These are phyloP conservation scores for Sporothrix euskadiensis DNA, from an alignment of 2,329 filamentous ascomycete genomes.

Conservation along the genomic window DNA sequence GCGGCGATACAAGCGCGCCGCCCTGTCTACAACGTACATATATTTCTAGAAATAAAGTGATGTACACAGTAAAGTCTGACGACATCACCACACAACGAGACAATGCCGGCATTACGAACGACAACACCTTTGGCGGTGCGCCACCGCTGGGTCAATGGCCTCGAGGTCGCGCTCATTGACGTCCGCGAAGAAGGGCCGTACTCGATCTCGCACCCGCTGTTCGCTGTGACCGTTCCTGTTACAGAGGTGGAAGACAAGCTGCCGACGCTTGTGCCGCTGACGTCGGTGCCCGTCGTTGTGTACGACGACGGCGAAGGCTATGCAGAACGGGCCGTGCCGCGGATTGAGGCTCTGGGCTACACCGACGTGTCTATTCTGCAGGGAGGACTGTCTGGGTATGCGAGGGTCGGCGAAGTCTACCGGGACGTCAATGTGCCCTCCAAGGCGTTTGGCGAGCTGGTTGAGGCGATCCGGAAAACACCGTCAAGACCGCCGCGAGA, in stretches of 20 bases:
- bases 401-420: constrained; percentile 23
- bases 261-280: constrained; percentile 21
- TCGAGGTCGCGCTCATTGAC: constrained; percentile 26
- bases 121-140: constrained; percentile 20
- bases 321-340: constrained; percentile 13
- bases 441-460: constrained; percentile 28
- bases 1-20: background rate
- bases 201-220: constrained; percentile 23
- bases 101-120: background rate
- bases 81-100: background rate
- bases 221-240: constrained; percentile 25
- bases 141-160: constrained; percentile 17
- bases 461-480: constrained; percentile 24
- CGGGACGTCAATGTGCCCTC: constrained; percentile 27
- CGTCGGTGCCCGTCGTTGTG: constrained; percentile 15
- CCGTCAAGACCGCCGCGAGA: constrained; percentile 17
- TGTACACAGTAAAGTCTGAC: background rate
- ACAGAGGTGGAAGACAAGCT: constrained; percentile 20
- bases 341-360: constrained; percentile 22
- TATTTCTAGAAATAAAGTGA: background rate
- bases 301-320: constrained; percentile 27
- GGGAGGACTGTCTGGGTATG: constrained; percentile 22
- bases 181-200: constrained; percentile 27
- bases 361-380: background rate
- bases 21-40: background rate